These are phyloP conservation scores for Coccomyxa subellipsoidea DNA, from an alignment of 163 green algal genomes.

Conservation along the genomic window DNA sequence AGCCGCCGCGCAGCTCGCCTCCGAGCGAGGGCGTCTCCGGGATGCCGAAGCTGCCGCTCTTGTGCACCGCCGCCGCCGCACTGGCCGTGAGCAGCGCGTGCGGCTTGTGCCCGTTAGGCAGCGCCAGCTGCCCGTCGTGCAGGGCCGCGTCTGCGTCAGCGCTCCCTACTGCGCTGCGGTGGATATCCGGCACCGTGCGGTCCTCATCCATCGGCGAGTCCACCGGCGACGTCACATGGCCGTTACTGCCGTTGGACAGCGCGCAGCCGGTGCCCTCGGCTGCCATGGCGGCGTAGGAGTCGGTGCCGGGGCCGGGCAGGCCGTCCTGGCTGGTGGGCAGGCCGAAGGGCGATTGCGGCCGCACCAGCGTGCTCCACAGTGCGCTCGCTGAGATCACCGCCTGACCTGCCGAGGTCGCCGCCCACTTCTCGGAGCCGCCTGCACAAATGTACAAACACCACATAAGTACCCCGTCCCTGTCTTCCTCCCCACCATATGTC, in stretches of 20 bases:
- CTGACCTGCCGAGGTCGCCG: no score
- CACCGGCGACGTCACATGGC: not conserved
- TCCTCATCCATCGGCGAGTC: not conserved
- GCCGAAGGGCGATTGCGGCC: not conserved
- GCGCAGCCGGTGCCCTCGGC: no score
- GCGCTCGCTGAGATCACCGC: not conserved
- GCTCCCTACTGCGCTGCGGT: no score
- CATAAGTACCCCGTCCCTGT: no score
- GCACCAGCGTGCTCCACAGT: not conserved
- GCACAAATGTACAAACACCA: no score
- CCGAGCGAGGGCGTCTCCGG: slow-evolving; percentile 1
- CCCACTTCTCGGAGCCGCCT: not conserved
- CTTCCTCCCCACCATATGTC: no score
- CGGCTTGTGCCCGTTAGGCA: not conserved
- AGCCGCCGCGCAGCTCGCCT: not conserved
- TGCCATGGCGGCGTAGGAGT: not conserved
- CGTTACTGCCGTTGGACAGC: no score
- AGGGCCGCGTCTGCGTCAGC: no score
- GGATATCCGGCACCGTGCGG: not conserved
- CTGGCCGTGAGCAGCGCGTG: not conserved
- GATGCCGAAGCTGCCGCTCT: slow-evolving; percentile 7
- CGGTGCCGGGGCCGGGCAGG: no score
- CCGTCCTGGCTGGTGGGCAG: not conserved
- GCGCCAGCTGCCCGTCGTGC: not conserved
- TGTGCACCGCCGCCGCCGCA: not conserved